Conservation (phyloP, 108 stramenopile species). For the Conticribra weissflogii region DNA sequence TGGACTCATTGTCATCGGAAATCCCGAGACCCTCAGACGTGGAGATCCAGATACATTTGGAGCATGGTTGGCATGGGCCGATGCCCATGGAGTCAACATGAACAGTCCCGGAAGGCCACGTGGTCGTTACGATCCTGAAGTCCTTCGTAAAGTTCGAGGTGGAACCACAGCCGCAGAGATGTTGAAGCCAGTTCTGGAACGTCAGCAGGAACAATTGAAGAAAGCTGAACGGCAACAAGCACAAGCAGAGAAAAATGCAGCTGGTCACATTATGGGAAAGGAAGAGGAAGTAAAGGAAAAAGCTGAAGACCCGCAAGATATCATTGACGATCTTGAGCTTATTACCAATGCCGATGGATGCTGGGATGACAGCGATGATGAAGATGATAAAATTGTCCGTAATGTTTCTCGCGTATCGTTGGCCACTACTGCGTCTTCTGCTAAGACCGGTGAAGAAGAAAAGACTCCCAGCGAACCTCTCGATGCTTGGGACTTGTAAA, state of each 20-base stretch:
- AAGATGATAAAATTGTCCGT: constrained; percentile 56
- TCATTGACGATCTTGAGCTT: constrained; percentile 79
- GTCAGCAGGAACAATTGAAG: constrained; percentile 89
- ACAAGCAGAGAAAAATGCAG: constrained; percentile 85
- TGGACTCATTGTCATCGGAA: constrained; percentile 91
- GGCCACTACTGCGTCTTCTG: constrained; percentile 51
- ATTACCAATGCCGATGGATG: constrained; percentile 83
- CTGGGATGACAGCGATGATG: constrained; percentile 90
- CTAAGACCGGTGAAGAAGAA: constrained; percentile 29
- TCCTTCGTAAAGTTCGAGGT: constrained; percentile 90
- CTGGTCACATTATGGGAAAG: constrained; percentile 83
- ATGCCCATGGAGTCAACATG: constrained; percentile 92
- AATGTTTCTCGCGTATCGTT: constrained; percentile 60
- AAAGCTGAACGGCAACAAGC: constrained; percentile 78
- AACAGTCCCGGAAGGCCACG: constrained; percentile 85
- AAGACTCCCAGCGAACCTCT: constrained; percentile 53
- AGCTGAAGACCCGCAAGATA: constrained; percentile 49
- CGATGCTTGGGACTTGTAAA: constrained; percentile 78
- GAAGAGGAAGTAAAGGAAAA: constrained; percentile 60
- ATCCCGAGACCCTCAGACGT: constrained; percentile 86
- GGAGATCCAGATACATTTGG: constrained; percentile 91
- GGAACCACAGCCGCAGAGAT: constrained; percentile 94
- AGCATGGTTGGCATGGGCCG: constrained; percentile 90
- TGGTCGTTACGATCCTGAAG: constrained; percentile 91
- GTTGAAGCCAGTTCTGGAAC: constrained; percentile 87